Percentiles rank a stretch among this genome's conserved stretches.
These are phyloP conservation scores for Coemansia sp. DNA, from an alignment of 192 early-diverging fungal species.

Conservation along the genomic window DNA sequence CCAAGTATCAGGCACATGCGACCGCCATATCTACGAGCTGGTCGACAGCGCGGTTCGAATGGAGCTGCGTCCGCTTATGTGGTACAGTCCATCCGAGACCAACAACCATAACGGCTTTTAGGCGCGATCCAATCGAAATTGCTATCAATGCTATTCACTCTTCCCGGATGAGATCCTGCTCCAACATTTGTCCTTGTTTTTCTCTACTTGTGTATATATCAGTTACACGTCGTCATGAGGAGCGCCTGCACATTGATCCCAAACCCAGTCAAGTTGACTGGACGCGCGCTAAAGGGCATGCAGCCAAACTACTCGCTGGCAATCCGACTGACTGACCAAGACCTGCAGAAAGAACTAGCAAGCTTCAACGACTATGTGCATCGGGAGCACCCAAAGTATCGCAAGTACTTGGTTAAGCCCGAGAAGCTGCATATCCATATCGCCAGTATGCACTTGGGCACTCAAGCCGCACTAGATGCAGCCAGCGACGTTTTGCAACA, in stretches of 20 bases:
- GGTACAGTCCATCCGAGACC: constrained; percentile 9
- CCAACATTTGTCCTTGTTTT: not conserved
- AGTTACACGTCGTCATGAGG: too few relatives aligned
- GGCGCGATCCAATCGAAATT: not conserved
- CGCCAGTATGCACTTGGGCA: not conserved
- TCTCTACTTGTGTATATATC: too few relatives aligned
- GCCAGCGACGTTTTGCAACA: not conserved
- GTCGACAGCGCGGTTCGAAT: not conserved
- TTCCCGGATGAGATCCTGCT: not conserved
- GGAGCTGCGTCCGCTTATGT: constrained; percentile 4
- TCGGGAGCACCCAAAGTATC: not conserved
- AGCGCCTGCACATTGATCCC: not conserved
- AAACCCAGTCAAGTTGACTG: not conserved
- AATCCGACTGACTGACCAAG: not conserved
- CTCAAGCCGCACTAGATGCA: constrained; percentile 1
- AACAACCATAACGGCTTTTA: not conserved
- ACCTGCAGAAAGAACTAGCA: not conserved
- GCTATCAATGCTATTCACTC: not conserved
- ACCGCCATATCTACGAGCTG: constrained; percentile 8
- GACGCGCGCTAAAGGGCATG: not conserved
- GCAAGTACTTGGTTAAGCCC: constrained; percentile 19
- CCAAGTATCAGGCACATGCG: not conserved
- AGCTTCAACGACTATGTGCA: constrained; percentile 1
- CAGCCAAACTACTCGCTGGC: constrained; percentile 17
- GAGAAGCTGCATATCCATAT: not conserved